Conservation (phyloP, 2,329 filamentous ascomycete genomes). For the Xylariaceae sp. region DNA sequence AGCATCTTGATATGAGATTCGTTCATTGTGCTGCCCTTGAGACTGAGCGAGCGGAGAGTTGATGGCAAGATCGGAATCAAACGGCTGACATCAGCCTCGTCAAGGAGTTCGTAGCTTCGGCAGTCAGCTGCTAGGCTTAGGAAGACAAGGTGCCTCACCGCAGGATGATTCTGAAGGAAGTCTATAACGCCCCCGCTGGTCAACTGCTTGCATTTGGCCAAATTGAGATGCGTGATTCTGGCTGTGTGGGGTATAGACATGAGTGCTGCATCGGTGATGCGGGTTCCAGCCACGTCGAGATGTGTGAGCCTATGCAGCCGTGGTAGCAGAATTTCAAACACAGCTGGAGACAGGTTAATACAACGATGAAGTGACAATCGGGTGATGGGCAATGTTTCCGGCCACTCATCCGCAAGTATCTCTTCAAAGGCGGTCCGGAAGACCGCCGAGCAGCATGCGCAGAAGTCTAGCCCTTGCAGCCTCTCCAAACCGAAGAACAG, state of each 20-base stretch:
- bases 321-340: conserved; percentile 67
- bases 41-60: conserved; percentile 65
- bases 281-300: conserved; percentile 72
- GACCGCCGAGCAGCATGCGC: conserved; percentile 62
- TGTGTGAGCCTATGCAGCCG: conserved; percentile 66
- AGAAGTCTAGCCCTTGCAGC: conserved; percentile 68
- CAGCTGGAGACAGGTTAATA: conserved; percentile 59
- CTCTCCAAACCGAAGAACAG: conserved; percentile 61
- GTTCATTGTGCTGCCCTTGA: conserved; percentile 69
- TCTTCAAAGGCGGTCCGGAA: conserved; percentile 63
- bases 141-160: conserved; percentile 61
- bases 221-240: conserved; percentile 68
- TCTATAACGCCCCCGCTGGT: conserved; percentile 61
- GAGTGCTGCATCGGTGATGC: conserved; percentile 67
- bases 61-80: conserved; percentile 62
- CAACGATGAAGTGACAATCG: conserved; percentile 76
- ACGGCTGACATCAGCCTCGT: conserved; percentile 57
- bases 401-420: conserved; percentile 48
- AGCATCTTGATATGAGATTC: conserved; percentile 59
- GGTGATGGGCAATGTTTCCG: conserved; percentile 53
- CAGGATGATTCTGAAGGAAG: conserved; percentile 66
- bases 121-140: conserved; percentile 69
- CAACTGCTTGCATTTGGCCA: conserved; percentile 69
- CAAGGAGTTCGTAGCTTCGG: conserved; percentile 65
- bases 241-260: conserved; percentile 66